Percentiles rank a stretch among this genome's conserved stretches.
Conservation (phyloP, 495 filamentous ascomycete genomes). For the Xylaria venustula region DNA sequence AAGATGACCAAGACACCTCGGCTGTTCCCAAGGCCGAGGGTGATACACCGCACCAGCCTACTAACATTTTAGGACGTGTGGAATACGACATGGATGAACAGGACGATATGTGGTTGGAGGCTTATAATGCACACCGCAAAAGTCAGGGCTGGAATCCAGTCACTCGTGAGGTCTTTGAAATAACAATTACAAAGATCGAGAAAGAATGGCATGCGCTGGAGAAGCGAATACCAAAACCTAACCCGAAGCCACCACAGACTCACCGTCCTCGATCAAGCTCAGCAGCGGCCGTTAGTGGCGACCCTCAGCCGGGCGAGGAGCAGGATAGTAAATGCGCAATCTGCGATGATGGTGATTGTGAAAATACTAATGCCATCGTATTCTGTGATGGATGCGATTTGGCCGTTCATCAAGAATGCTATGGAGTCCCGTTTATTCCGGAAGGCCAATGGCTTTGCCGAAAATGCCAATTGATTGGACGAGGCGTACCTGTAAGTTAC, state of each 20-base stretch:
- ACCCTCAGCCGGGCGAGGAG: conserved; percentile 83
- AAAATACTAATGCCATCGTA: conserved; percentile 99
- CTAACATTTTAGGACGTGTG: conserved; percentile 65
- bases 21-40: conserved; percentile 59
- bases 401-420: conserved; percentile 98
- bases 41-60: conserved; percentile 44
- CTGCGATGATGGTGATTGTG: conserved; percentile 97
- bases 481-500: conserved; percentile 73
- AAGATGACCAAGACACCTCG: conserved; percentile 76
- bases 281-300: conserved; percentile 87
- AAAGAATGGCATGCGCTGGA: conserved; percentile 98
- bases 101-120: conserved; percentile 92
- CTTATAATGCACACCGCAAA: conserved; percentile 73
- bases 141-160: conserved; percentile 72
- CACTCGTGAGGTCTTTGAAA: conserved; percentile 90
- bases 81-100: conserved; percentile 99
- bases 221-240: conserved; percentile 92
- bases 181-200: conserved; percentile 97
- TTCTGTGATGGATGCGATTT: conserved; percentile 98
- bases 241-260: conserved; percentile 91
- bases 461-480: conserved; percentile 92
- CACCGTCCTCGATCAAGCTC: conserved; percentile 88
- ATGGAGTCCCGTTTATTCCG: conserved; percentile 97
- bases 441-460: conserved; percentile 98
- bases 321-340: conserved; percentile 97